These are phyloP conservation scores for Trifolium dubium DNA, from an alignment of 306 rosid genomes.

Conservation along the genomic window DNA sequence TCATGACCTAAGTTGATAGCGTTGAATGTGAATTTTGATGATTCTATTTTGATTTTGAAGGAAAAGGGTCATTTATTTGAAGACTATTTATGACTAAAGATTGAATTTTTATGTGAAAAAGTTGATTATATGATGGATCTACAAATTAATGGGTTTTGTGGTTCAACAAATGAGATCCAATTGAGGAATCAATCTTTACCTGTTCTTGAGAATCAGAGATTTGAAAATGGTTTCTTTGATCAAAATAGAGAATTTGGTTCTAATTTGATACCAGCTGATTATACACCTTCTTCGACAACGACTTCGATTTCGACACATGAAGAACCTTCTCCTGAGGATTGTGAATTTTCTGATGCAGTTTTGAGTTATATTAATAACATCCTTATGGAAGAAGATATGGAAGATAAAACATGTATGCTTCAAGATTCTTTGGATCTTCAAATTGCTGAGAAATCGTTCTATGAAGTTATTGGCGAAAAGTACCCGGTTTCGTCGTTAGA, in stretches of 20 bases:
- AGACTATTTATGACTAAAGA: constrained; percentile 38
- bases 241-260: constrained; percentile 49
- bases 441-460: constrained; percentile 86
- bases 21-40: constrained; percentile 33
- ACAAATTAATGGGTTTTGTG: constrained; percentile 39
- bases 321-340: constrained; percentile 80
- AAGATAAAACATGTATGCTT: constrained; percentile 81
- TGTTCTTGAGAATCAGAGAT: constrained; percentile 49
- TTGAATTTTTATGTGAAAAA: constrained; percentile 31
- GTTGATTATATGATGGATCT: constrained; percentile 63
- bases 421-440: constrained; percentile 95
- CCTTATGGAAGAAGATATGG: constrained; percentile 97
- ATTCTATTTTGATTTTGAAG: constrained; percentile 44
- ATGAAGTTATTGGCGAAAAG: constrained; percentile 84
- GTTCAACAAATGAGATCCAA: constrained; percentile 53
- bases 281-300: constrained; percentile 45
- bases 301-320: constrained; percentile 53
- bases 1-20: constrained; percentile 37
- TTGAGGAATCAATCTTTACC: constrained; percentile 56
- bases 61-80: constrained; percentile 32
- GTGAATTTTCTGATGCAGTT: constrained; percentile 87
- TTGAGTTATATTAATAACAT: constrained; percentile 83
- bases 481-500: constrained; percentile 72
- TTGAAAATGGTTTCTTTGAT: constrained; percentile 50
- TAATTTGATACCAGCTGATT: constrained; percentile 38